Base-by-base conservation (phyloP, 345 rosid genomes). In the Citrus unshiu region DNA sequence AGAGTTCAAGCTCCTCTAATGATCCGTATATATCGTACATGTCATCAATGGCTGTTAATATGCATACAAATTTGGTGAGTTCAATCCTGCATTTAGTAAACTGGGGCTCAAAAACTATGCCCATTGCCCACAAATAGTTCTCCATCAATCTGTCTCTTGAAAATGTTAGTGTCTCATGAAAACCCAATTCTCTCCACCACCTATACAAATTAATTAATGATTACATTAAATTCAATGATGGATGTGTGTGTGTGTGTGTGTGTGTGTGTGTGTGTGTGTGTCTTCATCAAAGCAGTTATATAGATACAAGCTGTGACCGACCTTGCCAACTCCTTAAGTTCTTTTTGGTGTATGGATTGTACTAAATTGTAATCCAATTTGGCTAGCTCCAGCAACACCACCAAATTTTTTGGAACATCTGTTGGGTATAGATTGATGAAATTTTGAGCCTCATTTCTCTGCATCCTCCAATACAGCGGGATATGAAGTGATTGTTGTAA, bases 111-210 rank as follows among this genome's bases (percentile, higher is more conserved):
- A 19, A 57, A 34, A 25, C 56, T 60, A 39, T 62, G 4, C 83
- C 83, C 67, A 70, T 61, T 70, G 80, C 72, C 83, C 80, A 81
- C 29, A 76, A 69, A 56, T 81, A 81, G n/a, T 73, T 72, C 66
- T 73, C 81, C 67, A 79, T 21, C 57, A 72, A 67, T 79, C 77
- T 32, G 46, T 72, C 70, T 64, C 75, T 19, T 9, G 75, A 74
- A 69, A 68, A 75, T 0, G 25, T 19, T n/a, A 74, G 54, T 46
- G 21, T 68, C 57, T 74, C 54, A 9, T 5, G 70, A 3, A 80
- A 74, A 5, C 79, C 79, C 54, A 74, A 32, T 6, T 46, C 18
- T 3, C 35, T 59, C 79, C 79, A 80, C 79, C 79, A 80, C 62
- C 82, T 80, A 46, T 12, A 46, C 51, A 46, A 19, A 14, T 60